phyloP scores from a whole-genome alignment of 1,284 basidiomycete species.

The Malassezia brasiliensis region DNA sequence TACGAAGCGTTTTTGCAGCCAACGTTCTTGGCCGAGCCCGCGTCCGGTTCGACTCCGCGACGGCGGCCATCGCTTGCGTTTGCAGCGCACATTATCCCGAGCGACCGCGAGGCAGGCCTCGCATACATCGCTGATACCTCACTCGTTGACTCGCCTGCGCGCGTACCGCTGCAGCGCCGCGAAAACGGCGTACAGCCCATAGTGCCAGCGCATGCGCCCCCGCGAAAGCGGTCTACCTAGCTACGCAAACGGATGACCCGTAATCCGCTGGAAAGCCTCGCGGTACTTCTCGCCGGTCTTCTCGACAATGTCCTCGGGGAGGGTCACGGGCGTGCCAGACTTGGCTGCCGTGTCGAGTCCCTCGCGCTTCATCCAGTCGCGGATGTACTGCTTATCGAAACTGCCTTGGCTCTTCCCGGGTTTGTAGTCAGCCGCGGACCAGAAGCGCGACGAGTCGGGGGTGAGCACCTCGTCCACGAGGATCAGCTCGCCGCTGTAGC shows the following conservation, averaged over 20 bases:
- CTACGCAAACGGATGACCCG: constrained; percentile 27
- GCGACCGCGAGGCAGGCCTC: constrained; percentile 23
- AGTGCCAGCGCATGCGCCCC: background rate
- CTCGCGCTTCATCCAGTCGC: constrained; percentile 61
- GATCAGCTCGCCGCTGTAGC: constrained; percentile 54
- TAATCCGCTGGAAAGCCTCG: constrained; percentile 41
- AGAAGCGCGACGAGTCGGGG: constrained; percentile 93
- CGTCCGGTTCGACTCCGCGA: constrained; percentile 34
- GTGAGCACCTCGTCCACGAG: constrained; percentile 93
- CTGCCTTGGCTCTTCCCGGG: constrained; percentile 71
- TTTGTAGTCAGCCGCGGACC: constrained; percentile 68
- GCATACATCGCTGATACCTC: constrained; percentile 3
- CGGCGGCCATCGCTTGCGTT: constrained; percentile 24
- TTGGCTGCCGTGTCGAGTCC: constrained; percentile 35
- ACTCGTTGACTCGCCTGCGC: background rate
- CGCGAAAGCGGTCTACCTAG: background rate
- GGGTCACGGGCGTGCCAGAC: constrained; percentile 29
- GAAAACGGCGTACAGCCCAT: background rate
- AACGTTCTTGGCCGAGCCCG: constrained; percentile 10
- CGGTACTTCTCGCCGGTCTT: constrained; percentile 40
- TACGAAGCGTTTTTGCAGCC: constrained; percentile 6
- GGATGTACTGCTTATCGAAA: constrained; percentile 93
- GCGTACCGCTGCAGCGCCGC: background rate
- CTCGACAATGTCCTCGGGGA: constrained; percentile 38
- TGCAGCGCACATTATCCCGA: constrained; percentile 26